A percentile compares a stretch with the other conserved stretches of the same genome.
phyloP scores from a whole-genome alignment of 108 stramenopile genomes.

The Mediolabrus comicus region DNA sequence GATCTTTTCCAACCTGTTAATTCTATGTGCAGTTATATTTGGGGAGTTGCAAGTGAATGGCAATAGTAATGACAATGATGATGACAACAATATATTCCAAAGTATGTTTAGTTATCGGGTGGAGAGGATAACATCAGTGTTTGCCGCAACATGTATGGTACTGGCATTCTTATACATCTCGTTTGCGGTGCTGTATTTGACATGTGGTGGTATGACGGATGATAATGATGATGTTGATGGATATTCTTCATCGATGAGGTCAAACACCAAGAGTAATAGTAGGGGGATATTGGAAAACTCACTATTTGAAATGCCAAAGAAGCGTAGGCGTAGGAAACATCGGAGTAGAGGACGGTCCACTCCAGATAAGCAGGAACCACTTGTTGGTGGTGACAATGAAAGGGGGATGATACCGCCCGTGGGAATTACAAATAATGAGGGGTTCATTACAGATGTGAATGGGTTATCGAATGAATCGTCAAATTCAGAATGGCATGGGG shows the following conservation, averaged over 20 bases:
- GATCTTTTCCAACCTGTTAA: slow-evolving; percentile 76
- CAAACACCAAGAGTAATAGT: too few relatives aligned
- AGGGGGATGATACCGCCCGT: slow-evolving; percentile 1
- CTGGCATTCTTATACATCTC: slow-evolving; percentile 71
- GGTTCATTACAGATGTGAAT: slow-evolving; percentile 42
- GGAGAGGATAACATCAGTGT: slow-evolving; percentile 74
- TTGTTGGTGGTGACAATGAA: slow-evolving; percentile 27
- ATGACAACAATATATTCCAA: slow-evolving; percentile 26
- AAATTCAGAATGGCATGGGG: neutral
- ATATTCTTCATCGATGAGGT: neutral
- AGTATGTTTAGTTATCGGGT: slow-evolving; percentile 60
- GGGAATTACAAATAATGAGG: slow-evolving; percentile 37
- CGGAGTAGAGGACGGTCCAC: slow-evolving; percentile 30
- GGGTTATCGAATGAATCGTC: slow-evolving; percentile 44
- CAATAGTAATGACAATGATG: slow-evolving; percentile 49
- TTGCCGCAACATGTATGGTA: slow-evolving; percentile 79
- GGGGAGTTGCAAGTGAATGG: slow-evolving; percentile 82
- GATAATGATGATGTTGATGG: slow-evolving; percentile 11
- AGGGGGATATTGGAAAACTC: slow-evolving; percentile 1
- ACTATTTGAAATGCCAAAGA: slow-evolving; percentile 37
- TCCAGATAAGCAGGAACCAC: slow-evolving; percentile 34
- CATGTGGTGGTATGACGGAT: slow-evolving; percentile 37
- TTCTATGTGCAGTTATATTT: slow-evolving; percentile 80
- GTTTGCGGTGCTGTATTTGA: slow-evolving; percentile 61
- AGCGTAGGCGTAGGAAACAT: slow-evolving; percentile 16